Conservation (phyloP, 768 basidiomycete species). For the Pulveroboletus sp. region DNA sequence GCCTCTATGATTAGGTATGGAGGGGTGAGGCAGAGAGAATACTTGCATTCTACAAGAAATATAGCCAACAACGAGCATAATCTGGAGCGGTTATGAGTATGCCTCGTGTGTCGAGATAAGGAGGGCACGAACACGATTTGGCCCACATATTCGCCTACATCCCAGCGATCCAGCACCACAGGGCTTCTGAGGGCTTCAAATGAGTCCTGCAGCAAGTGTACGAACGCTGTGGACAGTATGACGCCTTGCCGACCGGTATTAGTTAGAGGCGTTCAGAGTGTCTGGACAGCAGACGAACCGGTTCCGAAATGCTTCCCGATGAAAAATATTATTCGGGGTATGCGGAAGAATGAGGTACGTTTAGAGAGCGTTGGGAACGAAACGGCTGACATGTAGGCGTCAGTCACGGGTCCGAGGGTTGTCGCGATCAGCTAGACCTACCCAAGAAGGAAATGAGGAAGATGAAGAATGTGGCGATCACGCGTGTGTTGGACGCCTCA, state of each 20-base stretch:
- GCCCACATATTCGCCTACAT: constrained; percentile 57
- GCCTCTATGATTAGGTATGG: not conserved
- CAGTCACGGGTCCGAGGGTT: not conserved
- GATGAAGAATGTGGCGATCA: constrained; percentile 37
- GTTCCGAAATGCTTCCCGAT: constrained; percentile 88
- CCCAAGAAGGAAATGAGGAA: constrained; percentile 62
- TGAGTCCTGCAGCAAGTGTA: constrained; percentile 74
- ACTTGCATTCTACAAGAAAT: constrained; percentile 77
- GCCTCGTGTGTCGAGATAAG: not conserved
- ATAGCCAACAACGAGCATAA: constrained; percentile 62
- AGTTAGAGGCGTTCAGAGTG: not conserved
- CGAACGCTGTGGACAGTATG: constrained; percentile 78
- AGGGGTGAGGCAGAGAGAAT: not conserved
- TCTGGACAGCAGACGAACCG: constrained; percentile 31
- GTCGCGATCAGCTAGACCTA: constrained; percentile 28
- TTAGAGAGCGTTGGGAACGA: constrained; percentile 68
- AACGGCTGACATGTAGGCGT: constrained; percentile 41
- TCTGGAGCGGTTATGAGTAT: constrained; percentile 32
- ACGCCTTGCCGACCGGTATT: constrained; percentile 44
- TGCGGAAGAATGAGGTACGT: constrained; percentile 45
- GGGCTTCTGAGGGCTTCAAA: constrained; percentile 55
- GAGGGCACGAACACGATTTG: constrained; percentile 63
- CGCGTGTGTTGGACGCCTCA: not conserved
- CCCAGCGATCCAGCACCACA: constrained; percentile 42
- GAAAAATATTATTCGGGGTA: constrained; percentile 71